Base-by-base conservation (phyloP, 208 protist species). In the Wallacemonas collosoma region DNA sequence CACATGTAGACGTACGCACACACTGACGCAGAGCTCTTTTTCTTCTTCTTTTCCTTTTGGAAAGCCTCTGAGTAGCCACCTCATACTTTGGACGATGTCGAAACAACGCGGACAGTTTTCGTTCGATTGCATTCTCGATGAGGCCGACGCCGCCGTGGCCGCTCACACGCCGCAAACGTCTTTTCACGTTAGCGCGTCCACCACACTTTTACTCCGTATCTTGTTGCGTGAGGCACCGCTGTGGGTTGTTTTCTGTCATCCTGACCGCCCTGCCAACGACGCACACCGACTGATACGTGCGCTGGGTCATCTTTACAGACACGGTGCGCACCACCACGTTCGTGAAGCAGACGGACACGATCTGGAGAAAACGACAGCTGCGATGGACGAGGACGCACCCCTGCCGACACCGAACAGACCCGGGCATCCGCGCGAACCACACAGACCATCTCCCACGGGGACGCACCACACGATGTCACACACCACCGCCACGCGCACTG, bases 191-290 rank as follows among this genome's bases (percentile, higher is more conserved):
- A 26, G 45, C 12, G 45, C 45, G 45, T n/a, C 6, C n/a, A 58
- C 54, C 6, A n/a, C 54, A 8, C 54, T 36, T 8, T n/a, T 36
- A 36, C 38, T 4, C 9, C 26, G 61, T 47, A 41, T 36, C 9
- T 11, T 57, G 17, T 2, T 44, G 51, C 66, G 39, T 14, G 56
- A 15, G 2, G 68, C 68, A 17, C 68, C 68, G 5, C 44, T 73
- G 41, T 73, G 68, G 68, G 17, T 73, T 8, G 57, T 73, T 3
- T 53, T 73, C 12, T 45, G 44, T 11, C 68, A 73, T 26, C 68
- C 68, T 50, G 40, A 17, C 36, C 56, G 68, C 2, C 36, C 54
- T 36, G 9, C 17, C 45, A 38, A 7, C 11, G 56, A 64, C 47
- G 14, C 5, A 2, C 54, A 17, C 2, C 15, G 17, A 7, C 55